A percentile compares a stretch with the other conserved stretches of the same genome.
phyloP scores from a whole-genome alignment of 345 rosid genomes.

The Nephelium lappaceum region DNA sequence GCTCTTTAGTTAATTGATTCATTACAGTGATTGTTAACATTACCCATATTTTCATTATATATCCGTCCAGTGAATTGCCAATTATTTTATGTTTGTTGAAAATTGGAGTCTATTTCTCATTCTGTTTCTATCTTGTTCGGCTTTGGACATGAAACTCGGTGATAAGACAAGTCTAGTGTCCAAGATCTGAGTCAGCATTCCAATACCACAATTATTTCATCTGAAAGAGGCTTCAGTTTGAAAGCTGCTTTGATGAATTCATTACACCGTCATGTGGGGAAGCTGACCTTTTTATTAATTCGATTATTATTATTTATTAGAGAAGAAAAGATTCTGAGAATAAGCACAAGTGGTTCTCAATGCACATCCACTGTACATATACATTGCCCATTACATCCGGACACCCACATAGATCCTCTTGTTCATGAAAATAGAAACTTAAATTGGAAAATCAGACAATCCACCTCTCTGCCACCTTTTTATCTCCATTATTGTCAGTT shows the following conservation, averaged over 20 bases:
- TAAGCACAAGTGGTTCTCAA: conserved; percentile 36
- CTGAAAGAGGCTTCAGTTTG: conserved; percentile 36
- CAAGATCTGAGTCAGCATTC: conserved; percentile 37
- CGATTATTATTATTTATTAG: conserved; percentile 4
- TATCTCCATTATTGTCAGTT: conserved; percentile 32
- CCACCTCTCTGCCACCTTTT: conserved; percentile 23
- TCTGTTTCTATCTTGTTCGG: conserved; percentile 15
- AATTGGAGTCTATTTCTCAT: not conserved
- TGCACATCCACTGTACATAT: conserved; percentile 31
- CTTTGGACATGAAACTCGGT: conserved; percentile 13
- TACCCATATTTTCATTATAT: not conserved
- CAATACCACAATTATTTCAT: conserved; percentile 39
- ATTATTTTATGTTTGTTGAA: not conserved
- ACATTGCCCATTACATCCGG: conserved; percentile 33
- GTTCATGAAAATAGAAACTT: conserved; percentile 23
- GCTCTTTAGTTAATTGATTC: not conserved
- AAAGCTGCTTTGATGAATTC: conserved; percentile 32
- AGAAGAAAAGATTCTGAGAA: conserved; percentile 38
- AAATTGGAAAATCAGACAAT: conserved; percentile 23
- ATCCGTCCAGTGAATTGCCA: not conserved
- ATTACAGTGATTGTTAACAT: not conserved
- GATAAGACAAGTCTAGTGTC: conserved; percentile 35
- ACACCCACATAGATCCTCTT: conserved; percentile 37
- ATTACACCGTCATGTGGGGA: conserved; percentile 25
- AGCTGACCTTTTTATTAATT: conserved; percentile 21